Evolutionary conservation across 2,329 filamentous ascomycete species (phyloP).

Genomic region (Teratosphaeria epicoccoides): DNA sequence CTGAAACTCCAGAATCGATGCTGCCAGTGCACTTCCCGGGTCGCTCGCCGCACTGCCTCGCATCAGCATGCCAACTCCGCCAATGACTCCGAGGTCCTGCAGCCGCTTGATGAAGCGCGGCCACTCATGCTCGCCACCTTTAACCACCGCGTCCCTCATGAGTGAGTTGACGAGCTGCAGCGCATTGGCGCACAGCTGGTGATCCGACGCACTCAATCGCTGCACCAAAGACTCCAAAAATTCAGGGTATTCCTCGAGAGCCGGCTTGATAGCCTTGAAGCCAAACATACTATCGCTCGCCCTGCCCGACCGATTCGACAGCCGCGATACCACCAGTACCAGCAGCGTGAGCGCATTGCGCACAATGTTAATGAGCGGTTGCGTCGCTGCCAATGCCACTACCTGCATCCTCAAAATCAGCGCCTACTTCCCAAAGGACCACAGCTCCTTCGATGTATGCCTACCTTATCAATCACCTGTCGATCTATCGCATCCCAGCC

Average conservation of each 20-base stretch:
- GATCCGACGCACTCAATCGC: slow-evolving; percentile 85
- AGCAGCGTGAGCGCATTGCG: slow-evolving; percentile 94
- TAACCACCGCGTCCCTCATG: slow-evolving; percentile 80
- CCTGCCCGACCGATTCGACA: slow-evolving; percentile 38
- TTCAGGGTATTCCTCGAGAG: slow-evolving; percentile 79
- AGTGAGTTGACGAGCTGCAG: slow-evolving; percentile 91
- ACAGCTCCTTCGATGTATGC: slow-evolving; percentile 11
- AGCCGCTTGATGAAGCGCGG: slow-evolving; percentile 87
- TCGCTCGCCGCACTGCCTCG: slow-evolving; percentile 88
- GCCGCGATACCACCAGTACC: slow-evolving; percentile 82
- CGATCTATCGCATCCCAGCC: slow-evolving; percentile 84
- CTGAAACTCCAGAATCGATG: slow-evolving; percentile 88
- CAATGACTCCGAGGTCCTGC: slow-evolving; percentile 86
- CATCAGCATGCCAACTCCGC: slow-evolving; percentile 83
- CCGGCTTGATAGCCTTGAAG: slow-evolving; percentile 83
- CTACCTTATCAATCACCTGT: slow-evolving; percentile 57
- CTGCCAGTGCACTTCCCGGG: slow-evolving; percentile 74
- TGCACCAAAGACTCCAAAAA: slow-evolving; percentile 92
- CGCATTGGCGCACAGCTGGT: slow-evolving; percentile 89
- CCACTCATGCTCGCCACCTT: slow-evolving; percentile 73
- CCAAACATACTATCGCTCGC: slow-evolving; percentile 62
- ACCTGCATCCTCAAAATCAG: slow-evolving; percentile 40
- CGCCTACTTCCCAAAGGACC: background rate
- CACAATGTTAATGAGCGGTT: slow-evolving; percentile 93
- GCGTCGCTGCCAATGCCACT: slow-evolving; percentile 85